Evolutionary conservation across 2,329 filamentous ascomycete species (phyloP), one percentile per base, ranked within the genome.

Genomic region (Talaromyces albobiverticillius): DNA sequence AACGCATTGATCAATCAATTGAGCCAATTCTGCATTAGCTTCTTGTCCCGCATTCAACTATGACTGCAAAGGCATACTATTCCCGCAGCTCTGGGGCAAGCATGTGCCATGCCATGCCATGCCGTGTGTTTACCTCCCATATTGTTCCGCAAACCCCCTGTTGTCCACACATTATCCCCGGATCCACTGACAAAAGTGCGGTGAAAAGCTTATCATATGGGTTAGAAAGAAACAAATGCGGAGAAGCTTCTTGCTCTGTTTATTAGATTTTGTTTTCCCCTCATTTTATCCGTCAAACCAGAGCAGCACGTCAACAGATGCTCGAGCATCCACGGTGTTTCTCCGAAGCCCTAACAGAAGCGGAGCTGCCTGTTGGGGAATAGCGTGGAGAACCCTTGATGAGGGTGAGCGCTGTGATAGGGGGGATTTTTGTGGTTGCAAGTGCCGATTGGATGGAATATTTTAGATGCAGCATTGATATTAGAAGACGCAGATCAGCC

Each of bases 401-500:
- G 13, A 22, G 7, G 14, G 11, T 16, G 34, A 3, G 34, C 34
- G 11, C 4, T 25, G 5, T 54, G 46, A 54, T 50, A 43, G 52
- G 52, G 22, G 46, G 52, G 32, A 54, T 40, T 50, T 54, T 29
- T 40, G 10, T 14, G 6, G 36, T 16, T 10, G 40, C 38, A 36
- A 54, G 38, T 31, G 46, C 52, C 52, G 52, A 54, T 31, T 54
- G 52, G 52, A 32, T 42, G 52, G 46, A 43, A 32, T 45, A 42
- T 40, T 45, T 13, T 34, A 25, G 11, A 34, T 16, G 20, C n/a
- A 42, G 23, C 13, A 22, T 5, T 20, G 14, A 22, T 23, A 42
- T 2, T 20, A 42, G 18, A 13, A 42, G 18, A n/a, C n/a, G 22
- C 23, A 45, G 41, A 45, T 46, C 42, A 18, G n/a, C n/a, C n/a